phyloP scores from a whole-genome alignment of 164 flowering plant species.

The Chimonanthus salicifolius region DNA sequence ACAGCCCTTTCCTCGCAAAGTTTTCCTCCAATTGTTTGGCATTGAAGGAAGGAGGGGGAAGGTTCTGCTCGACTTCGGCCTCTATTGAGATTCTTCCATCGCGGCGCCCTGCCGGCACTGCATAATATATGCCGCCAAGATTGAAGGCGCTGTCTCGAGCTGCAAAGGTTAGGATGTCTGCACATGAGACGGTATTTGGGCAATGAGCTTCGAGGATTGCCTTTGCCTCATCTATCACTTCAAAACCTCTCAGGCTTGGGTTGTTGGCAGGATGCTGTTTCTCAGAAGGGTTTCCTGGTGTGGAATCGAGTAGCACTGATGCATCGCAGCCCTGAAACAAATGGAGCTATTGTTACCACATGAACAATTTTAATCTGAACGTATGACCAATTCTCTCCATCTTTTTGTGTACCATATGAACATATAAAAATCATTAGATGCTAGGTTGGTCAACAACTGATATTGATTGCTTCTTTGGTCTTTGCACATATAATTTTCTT shows the following conservation, averaged over 20 bases:
- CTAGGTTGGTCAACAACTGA: not conserved
- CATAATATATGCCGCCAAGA: slow-evolving; percentile 31
- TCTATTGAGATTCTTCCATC: slow-evolving; percentile 28
- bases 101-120: slow-evolving; percentile 40
- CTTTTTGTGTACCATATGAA: not conserved
- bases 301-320: slow-evolving; percentile 43
- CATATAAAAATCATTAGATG: not conserved
- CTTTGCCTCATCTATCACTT: slow-evolving; percentile 55
- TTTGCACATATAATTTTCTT: too few relatives aligned
- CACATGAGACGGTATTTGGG: slow-evolving; percentile 48
- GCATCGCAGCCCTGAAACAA: slow-evolving; percentile 55
- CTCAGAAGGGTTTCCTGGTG: slow-evolving; percentile 35
- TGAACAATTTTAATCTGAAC: too few relatives aligned
- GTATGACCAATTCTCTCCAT: not conserved
- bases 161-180: slow-evolving; percentile 57
- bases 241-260: slow-evolving; percentile 45
- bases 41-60: slow-evolving; percentile 5
- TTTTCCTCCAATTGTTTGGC: not conserved
- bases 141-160: slow-evolving; percentile 43
- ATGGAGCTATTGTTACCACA: not conserved
- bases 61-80: slow-evolving; percentile 11
- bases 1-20: slow-evolving; percentile 9
- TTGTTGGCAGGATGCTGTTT: slow-evolving; percentile 32
- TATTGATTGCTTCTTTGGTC: not conserved
- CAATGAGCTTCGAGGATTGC: slow-evolving; percentile 36